These are phyloP conservation scores for Fusarium pseudocircinatum DNA, from an alignment of 2,329 filamentous ascomycete genomes.

Conservation along the genomic window DNA sequence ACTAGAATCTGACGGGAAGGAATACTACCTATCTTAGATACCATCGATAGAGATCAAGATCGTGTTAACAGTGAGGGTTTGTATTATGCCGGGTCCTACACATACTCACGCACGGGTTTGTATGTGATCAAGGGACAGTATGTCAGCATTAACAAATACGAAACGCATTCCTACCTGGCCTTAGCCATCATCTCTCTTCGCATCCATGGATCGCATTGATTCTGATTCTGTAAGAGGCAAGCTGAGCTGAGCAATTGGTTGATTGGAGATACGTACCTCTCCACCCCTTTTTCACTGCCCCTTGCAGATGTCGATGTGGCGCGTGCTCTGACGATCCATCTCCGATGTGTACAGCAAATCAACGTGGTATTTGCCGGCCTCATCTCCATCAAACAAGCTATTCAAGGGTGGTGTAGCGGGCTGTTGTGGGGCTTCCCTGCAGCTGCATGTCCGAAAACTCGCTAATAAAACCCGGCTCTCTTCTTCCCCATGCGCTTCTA, in stretches of 20 bases:
- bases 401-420: conserved; percentile 24
- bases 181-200: background rate
- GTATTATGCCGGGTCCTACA: conserved; percentile 7
- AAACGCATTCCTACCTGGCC: conserved; percentile 30
- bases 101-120: background rate
- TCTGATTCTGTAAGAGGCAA: background rate
- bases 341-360: conserved; percentile 11
- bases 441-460: conserved; percentile 11
- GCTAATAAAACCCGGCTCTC: conserved; percentile 10
- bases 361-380: background rate
- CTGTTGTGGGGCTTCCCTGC: conserved; percentile 6
- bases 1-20: background rate
- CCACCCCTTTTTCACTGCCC: conserved; percentile 10
- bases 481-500: conserved; percentile 16
- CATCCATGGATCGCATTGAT: conserved; percentile 4
- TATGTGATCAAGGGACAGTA: background rate
- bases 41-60: background rate
- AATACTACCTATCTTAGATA: background rate
- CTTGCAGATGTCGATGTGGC: conserved; percentile 27
- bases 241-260: background rate
- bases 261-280: conserved; percentile 9
- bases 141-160: conserved; percentile 29
- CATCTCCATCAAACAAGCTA: conserved; percentile 44
- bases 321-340: conserved; percentile 18
- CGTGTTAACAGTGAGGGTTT: conserved; percentile 8